phyloP scores from a whole-genome alignment of 495 filamentous ascomycete species.

The Patellaria atrata region DNA sequence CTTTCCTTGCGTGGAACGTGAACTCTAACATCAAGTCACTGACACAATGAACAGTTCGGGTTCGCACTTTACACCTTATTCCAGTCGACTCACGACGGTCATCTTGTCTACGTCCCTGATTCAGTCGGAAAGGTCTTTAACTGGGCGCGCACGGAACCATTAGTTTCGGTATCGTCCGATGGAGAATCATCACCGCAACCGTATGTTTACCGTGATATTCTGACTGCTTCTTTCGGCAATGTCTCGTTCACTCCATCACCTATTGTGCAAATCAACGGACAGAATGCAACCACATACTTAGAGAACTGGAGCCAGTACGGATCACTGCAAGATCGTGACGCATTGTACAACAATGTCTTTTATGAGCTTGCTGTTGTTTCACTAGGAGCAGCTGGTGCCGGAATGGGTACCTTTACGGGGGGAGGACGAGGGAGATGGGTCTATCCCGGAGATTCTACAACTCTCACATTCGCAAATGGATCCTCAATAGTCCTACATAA shows the following conservation, averaged over 20 bases:
- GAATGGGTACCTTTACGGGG: slow-evolving; percentile 24
- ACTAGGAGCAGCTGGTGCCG: slow-evolving; percentile 18
- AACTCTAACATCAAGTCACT: background rate
- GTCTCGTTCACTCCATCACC: slow-evolving; percentile 19
- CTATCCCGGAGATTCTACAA: slow-evolving; percentile 18
- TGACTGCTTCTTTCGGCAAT: slow-evolving; percentile 21
- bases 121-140: slow-evolving; percentile 21
- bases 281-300: slow-evolving; percentile 22
- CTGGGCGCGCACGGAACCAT: slow-evolving; percentile 18
- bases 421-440: slow-evolving; percentile 15
- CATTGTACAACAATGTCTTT: slow-evolving; percentile 22
- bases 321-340: slow-evolving; percentile 20
- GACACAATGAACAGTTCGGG: slow-evolving; percentile 18
- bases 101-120: slow-evolving; percentile 24
- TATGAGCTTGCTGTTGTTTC: slow-evolving; percentile 17
- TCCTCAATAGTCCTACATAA: slow-evolving; percentile 10
- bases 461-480: slow-evolving; percentile 23
- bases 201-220: slow-evolving; percentile 22
- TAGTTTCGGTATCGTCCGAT: slow-evolving; percentile 24
- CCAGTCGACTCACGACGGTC: slow-evolving; percentile 24
- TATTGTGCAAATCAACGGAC: slow-evolving; percentile 22
- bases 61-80: slow-evolving; percentile 19
- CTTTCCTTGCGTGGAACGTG: too few relatives aligned
- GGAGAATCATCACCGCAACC: slow-evolving; percentile 19
- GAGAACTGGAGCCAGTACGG: slow-evolving; percentile 16